Evolutionary conservation across 2,329 filamentous ascomycete species (phyloP).

Genomic region (Lasiodiplodia hormozganensis): DNA sequence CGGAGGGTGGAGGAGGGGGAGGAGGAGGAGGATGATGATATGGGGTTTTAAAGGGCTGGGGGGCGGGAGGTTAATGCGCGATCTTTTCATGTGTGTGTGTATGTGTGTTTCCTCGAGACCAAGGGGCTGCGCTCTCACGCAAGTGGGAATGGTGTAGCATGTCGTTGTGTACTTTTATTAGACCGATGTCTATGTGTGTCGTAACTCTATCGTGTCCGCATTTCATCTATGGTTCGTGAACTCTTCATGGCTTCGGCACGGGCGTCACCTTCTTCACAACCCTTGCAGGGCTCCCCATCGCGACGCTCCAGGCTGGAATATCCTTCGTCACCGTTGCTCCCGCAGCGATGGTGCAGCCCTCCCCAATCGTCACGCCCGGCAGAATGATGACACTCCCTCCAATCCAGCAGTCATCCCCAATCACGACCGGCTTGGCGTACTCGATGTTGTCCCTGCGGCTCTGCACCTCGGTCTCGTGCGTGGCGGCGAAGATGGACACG

Average conservation of each 20-base stretch:
- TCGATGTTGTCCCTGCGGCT: constrained; percentile 57
- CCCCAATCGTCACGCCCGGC: constrained; percentile 79
- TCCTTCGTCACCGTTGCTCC: constrained; percentile 83
- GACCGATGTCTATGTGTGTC: not conserved
- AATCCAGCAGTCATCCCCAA: constrained; percentile 56
- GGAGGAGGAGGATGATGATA: not conserved
- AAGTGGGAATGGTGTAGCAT: no score
- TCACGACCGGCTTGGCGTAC: constrained; percentile 56
- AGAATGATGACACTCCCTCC: constrained; percentile 64
- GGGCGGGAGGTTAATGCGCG: no score
- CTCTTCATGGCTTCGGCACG: constrained; percentile 26
- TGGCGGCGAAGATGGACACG: constrained; percentile 60
- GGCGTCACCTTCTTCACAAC: constrained; percentile 53
- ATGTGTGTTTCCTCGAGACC: not conserved
- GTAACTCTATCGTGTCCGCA: not conserved
- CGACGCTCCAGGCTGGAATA: constrained; percentile 67
- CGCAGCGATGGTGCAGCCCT: constrained; percentile 76
- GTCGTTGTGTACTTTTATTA: no score
- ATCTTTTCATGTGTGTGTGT: no score
- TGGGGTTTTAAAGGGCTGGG: not conserved
- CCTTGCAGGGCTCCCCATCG: constrained; percentile 71
- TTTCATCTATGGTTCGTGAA: not conserved
- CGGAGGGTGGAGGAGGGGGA: no score
- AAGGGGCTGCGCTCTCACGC: no score
- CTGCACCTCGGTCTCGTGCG: constrained; percentile 60